A percentile compares a stretch with the other conserved stretches of the same genome.
Evolutionary conservation across 345 rosid species (phyloP).

Genomic region (Zanthoxylum bungeanum): DNA sequence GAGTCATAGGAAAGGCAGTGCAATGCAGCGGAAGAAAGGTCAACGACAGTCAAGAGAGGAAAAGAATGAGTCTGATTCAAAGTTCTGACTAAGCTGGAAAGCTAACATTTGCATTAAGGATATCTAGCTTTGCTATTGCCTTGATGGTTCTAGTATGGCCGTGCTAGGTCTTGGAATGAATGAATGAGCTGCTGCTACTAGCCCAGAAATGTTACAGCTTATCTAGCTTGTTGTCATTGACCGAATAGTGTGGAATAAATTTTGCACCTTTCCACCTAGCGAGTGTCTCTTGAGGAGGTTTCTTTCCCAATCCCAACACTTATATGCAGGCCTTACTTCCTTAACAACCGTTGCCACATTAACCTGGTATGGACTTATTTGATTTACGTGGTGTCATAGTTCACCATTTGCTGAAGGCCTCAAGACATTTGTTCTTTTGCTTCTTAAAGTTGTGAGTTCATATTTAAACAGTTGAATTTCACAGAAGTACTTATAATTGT

Average conservation of each 20-base stretch:
- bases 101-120: neutral
- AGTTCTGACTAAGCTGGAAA: neutral
- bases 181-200: slow-evolving; percentile 1
- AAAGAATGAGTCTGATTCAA: slow-evolving; percentile 3
- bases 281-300: neutral
- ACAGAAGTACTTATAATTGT: neutral
- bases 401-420: neutral
- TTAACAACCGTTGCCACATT: neutral
- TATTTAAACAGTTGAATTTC: neutral
- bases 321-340: neutral
- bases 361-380: neutral
- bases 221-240: neutral
- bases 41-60: slow-evolving; percentile 7
- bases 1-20: slow-evolving; percentile 21
- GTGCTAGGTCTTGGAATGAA: neutral
- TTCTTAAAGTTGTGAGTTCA: neutral
- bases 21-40: slow-evolving; percentile 11
- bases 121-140: neutral
- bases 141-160: neutral
- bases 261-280: neutral
- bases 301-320: neutral
- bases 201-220: neutral
- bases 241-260: neutral
- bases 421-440: neutral
- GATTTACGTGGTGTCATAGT: neutral